Base-by-base conservation (phyloP, 805 yeast species). In the Yarrowia sp. region DNA sequence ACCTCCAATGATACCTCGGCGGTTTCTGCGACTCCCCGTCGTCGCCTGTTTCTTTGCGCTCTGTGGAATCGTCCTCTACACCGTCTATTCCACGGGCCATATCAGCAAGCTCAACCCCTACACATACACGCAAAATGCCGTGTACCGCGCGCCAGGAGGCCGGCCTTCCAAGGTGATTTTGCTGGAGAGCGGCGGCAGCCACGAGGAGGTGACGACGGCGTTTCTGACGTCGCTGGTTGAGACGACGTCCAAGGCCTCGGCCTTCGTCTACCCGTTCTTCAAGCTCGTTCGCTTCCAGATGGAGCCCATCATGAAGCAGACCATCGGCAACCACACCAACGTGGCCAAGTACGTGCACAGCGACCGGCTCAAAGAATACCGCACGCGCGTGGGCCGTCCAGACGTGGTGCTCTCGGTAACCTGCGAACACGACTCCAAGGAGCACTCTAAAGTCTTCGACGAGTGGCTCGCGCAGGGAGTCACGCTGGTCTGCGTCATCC, bases 151-250 rank as follows among this genome's bases (percentile, higher is more conserved):
- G 9, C 9, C n/a, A 1, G 6, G 16, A 2, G 58, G 42, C 19
- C 16, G 24, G 14, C 58, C 58, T 4, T 22, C 58, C n/a, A 51
- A 51, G 47, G 27, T 55, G 21, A 39, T 55, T 39, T n/a, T 55
- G 61, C 22, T 55, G 61, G 61, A 55, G 29, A 18, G 27, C 19
- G 61, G 61, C 16, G 61, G 61, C 14, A 38, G 47, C 8, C 61
- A 55, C 16, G 61, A 55, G 41, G 61, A 55, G n/a, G 61, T 55
- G 8, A 55, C 61, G 0, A 38, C 46, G 5, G 61, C 61, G 3
- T 55, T 55, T 39, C 25, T 55, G 22, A 27, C 47, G 16, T 38
- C 61, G 31, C 38, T 55, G 36, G 47, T 38, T 27, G 42, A 51
- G 13, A 33, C 58, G 2, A 35, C 41, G 4, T 18, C 42, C 31